A percentile compares a stretch with the other conserved stretches of the same genome.
These are phyloP conservation scores for Ophiostoma himal-ulmi DNA, from an alignment of 2,329 filamentous ascomycete genomes.

Conservation along the genomic window DNA sequence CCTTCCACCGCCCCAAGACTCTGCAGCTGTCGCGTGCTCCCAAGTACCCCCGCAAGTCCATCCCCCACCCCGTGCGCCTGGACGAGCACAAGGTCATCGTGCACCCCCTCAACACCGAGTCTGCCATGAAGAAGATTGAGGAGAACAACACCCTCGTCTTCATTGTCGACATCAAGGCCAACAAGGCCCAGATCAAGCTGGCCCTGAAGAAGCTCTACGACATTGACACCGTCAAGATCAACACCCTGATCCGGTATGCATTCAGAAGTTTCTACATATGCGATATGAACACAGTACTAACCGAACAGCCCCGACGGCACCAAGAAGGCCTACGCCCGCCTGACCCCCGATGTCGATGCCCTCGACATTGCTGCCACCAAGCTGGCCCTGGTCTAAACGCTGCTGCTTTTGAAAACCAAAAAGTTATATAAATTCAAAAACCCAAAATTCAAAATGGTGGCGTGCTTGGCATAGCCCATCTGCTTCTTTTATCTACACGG, in stretches of 20 bases:
- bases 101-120: slow-evolving; percentile 99
- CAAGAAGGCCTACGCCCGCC: slow-evolving; percentile 98
- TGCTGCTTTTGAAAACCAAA: slow-evolving; percentile 8
- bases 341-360: slow-evolving; percentile 94
- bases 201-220: slow-evolving; percentile 99
- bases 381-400: slow-evolving; percentile 85
- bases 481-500: slow-evolving; percentile 7
- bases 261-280: background rate
- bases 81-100: slow-evolving; percentile 98
- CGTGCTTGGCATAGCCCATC: background rate
- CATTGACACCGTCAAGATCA: slow-evolving; percentile 97
- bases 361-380: slow-evolving; percentile 99
- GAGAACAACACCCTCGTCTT: slow-evolving; percentile 99
- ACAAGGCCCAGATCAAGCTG: slow-evolving; percentile 99
- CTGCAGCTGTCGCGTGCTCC: slow-evolving; percentile 82
- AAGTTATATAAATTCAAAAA: slow-evolving; percentile 9
- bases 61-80: slow-evolving; percentile 82
- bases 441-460: slow-evolving; percentile 17
- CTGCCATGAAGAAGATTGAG: slow-evolving; percentile 99
- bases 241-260: slow-evolving; percentile 89
- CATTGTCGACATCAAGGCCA: slow-evolving; percentile 94
- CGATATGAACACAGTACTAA: background rate
- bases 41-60: slow-evolving; percentile 95
- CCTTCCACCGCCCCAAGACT: slow-evolving; percentile 97
- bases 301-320: slow-evolving; percentile 73